Base-by-base conservation (phyloP, 2,329 filamentous ascomycete species). In the Fusarium abutilonis region DNA sequence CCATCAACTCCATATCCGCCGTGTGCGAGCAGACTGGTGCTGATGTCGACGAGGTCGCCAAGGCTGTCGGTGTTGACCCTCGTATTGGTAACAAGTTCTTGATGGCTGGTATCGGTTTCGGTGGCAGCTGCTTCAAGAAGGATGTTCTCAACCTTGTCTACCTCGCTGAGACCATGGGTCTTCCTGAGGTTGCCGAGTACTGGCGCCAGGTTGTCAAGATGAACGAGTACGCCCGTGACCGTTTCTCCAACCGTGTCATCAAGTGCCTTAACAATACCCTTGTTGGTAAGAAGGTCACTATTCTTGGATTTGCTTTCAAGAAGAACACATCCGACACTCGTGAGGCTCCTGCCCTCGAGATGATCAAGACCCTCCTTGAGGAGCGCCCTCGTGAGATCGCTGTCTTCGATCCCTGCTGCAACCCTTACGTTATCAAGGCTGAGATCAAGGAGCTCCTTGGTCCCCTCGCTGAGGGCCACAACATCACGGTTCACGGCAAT, bases 51-150 rank as follows among this genome's bases (percentile, higher is more conserved):
- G 89, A 93, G 74, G 83, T 94, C 3, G 83, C 89, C 13, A 78
- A 80, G 32, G 85, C 87, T 6, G 82, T 91, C 28, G 91, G 91
- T 45, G 79, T 87, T 34, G 91, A 94, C 69, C 81, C 82, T 8
- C 83, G 91, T 45, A 91, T 94, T 55, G 91, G 91, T 7, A 80
- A 83, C 60, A 86, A 88, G 72, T 91, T 92, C 76, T 80, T 94
- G 36, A 88, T 90, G 75, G 87, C 90, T 8, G 88, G 87, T 35
- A 84, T 92, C 31, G 91, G 91, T 14, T 94, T 93, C 69, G 90
- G 91, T 51, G 91, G 91, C 17, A 90, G 86, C 59, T 94, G 91
- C 76, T 93, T 94, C 80, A 87, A 89, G 74, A 94, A 94, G 76
- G 91, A 94, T 71, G 85, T 93, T 38, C 80, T 91, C 44, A 90